Conservation (phyloP, 1,139 yeast genomes). For the Yamadazyma epiphylla region DNA sequence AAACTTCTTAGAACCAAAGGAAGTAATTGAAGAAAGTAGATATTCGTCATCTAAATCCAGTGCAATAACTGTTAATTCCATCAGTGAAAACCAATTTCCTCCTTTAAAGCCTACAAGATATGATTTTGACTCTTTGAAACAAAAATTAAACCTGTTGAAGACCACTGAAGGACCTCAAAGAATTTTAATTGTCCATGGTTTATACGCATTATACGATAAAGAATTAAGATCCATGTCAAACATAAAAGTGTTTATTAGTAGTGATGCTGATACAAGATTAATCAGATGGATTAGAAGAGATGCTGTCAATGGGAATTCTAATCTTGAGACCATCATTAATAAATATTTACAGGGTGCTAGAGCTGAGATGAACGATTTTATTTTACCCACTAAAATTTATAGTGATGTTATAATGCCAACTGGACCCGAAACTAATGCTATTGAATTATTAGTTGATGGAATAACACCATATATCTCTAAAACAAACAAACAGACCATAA, state of each 20-base stretch:
- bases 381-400: slow-evolving; percentile 69
- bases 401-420: slow-evolving; percentile 84
- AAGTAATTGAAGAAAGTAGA: slow-evolving; percentile 13
- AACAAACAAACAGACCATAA: slow-evolving; percentile 7
- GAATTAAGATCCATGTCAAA: slow-evolving; percentile 56
- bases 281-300: slow-evolving; percentile 66
- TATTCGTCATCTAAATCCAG: slow-evolving; percentile 21
- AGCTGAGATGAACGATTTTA: slow-evolving; percentile 71
- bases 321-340: slow-evolving; percentile 50
- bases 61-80: slow-evolving; percentile 27
- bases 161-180: slow-evolving; percentile 14
- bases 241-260: slow-evolving; percentile 73
- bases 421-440: slow-evolving; percentile 63
- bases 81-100: slow-evolving; percentile 15
- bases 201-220: slow-evolving; percentile 72
- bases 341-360: slow-evolving; percentile 64
- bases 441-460: slow-evolving; percentile 73
- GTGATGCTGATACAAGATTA: slow-evolving; percentile 81
- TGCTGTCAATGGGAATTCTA: slow-evolving; percentile 24
- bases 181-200: slow-evolving; percentile 67
- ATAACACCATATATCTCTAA: slow-evolving; percentile 38
- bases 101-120: slow-evolving; percentile 39
- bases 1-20: slow-evolving; percentile 15
- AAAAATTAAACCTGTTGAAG: slow-evolving; percentile 13
- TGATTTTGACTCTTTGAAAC: slow-evolving; percentile 23